A percentile compares a stretch with the other conserved stretches of the same genome.
Evolutionary conservation across 345 rosid species (phyloP).

Genomic region (Citrus medica): DNA sequence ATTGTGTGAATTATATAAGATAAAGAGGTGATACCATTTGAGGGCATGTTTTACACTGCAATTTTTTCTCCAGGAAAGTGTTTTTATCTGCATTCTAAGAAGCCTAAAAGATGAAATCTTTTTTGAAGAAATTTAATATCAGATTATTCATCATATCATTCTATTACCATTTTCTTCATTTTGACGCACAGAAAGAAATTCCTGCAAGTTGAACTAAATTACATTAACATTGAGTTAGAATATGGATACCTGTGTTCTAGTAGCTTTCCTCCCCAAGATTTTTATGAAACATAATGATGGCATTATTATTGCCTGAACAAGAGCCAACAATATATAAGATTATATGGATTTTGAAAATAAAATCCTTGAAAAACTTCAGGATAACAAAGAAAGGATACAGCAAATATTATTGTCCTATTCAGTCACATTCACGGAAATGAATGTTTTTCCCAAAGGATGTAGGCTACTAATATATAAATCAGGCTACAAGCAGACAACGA

Average conservation of each 20-base stretch:
- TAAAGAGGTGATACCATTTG: neutral
- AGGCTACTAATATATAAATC: neutral
- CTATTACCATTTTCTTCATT: neutral
- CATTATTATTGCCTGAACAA: constrained; percentile 66
- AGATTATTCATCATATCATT: neutral
- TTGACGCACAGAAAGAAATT: neutral
- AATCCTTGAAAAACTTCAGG: neutral
- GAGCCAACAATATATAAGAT: neutral
- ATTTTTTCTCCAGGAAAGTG: neutral
- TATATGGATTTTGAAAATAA: neutral
- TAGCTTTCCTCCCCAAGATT: constrained; percentile 68
- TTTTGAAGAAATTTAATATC: neutral
- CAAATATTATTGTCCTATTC: neutral
- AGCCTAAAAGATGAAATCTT: neutral
- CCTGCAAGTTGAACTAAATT: neutral
- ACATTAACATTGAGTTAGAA: neutral
- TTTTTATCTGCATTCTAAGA: neutral
- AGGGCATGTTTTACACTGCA: neutral
- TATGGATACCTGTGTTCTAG: constrained; percentile 54
- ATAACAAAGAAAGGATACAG: neutral
- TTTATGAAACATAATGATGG: constrained; percentile 77
- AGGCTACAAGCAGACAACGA: neutral
- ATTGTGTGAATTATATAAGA: too few species aligned
- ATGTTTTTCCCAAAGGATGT: neutral
- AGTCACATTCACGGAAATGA: neutral